phyloP scores from a whole-genome alignment of 441 rosid genomes.

The Erodium texanum region DNA sequence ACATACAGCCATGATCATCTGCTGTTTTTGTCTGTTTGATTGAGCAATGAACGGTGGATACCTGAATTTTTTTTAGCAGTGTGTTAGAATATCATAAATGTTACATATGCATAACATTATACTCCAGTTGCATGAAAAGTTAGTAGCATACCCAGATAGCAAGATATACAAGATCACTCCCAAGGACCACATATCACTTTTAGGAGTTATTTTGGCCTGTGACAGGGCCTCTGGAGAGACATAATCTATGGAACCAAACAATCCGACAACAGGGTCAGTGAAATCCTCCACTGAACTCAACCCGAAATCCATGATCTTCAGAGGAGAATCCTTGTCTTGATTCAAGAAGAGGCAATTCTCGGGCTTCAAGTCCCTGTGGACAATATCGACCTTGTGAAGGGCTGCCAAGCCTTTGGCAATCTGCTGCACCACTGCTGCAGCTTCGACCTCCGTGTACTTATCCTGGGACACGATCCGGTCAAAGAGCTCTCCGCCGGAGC shows the following conservation, averaged over 20 bases:
- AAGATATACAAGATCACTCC: conserved; percentile 62
- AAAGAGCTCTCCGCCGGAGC: conserved; percentile 57
- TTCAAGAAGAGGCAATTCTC: conserved; percentile 61
- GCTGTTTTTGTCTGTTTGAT: conserved; percentile 59
- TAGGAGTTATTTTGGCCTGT: conserved; percentile 45
- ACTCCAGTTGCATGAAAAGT: not conserved
- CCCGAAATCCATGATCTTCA: conserved; percentile 76
- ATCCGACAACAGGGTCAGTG: conserved; percentile 64
- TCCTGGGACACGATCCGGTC: conserved; percentile 49
- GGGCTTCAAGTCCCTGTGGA: conserved; percentile 68
- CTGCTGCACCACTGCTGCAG: conserved; percentile 55
- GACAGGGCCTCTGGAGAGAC: conserved; percentile 70
- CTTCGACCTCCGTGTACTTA: conserved; percentile 40
- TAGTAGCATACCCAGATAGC: conserved; percentile 43
- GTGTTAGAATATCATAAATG: not conserved
- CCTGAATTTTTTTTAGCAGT: conserved; percentile 24
- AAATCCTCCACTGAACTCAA: conserved; percentile 63
- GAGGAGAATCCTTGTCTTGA: conserved; percentile 36
- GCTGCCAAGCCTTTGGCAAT: conserved; percentile 49
- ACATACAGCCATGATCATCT: conserved; percentile 51
- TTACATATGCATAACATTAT: too few species aligned
- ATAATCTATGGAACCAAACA: conserved; percentile 66
- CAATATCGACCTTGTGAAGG: conserved; percentile 44
- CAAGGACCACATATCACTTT: conserved; percentile 65
- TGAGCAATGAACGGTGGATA: conserved; percentile 64